Conservation (phyloP, 768 basidiomycete species). For the Tulasnella sp. region DNA sequence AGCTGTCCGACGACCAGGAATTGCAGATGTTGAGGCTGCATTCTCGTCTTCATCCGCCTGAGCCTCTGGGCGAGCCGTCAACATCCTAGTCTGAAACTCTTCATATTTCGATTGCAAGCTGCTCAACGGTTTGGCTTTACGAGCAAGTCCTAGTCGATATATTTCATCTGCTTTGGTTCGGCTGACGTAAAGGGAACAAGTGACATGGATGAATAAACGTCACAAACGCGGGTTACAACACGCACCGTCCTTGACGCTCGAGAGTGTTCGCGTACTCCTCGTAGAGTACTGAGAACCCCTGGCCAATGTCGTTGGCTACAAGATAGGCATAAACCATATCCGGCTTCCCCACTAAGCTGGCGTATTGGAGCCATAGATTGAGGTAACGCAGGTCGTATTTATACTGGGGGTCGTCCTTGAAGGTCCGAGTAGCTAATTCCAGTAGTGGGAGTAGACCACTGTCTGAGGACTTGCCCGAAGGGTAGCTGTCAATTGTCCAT, state of each 20-base stretch:
- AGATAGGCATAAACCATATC: constrained; percentile 81
- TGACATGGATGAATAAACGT: constrained; percentile 3
- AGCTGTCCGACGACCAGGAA: constrained; percentile 35
- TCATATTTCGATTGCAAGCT: constrained; percentile 76
- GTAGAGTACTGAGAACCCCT: constrained; percentile 72
- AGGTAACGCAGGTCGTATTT: constrained; percentile 79
- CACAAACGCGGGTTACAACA: constrained; percentile 30
- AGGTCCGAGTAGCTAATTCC: constrained; percentile 76
- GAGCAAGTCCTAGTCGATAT: constrained; percentile 76
- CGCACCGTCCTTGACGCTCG: constrained; percentile 74
- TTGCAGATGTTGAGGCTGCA: constrained; percentile 30
- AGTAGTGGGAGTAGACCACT: constrained; percentile 78
- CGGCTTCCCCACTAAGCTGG: constrained; percentile 69
- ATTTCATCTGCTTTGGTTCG: constrained; percentile 72
- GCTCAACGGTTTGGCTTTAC: constrained; percentile 76
- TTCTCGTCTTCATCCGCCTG: constrained; percentile 30
- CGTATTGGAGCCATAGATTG: constrained; percentile 86
- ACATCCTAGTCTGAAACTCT: constrained; percentile 64
- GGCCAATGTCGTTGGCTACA: constrained; percentile 86
- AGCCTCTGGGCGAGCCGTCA: constrained; percentile 41
- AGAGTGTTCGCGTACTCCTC: constrained; percentile 84
- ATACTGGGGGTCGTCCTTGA: constrained; percentile 79
- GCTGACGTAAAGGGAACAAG: constrained; percentile 43
- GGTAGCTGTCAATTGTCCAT: constrained; percentile 85
- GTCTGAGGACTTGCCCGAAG: constrained; percentile 60